Evolutionary conservation across 2,329 filamentous ascomycete species (phyloP).

Genomic region (Aspergillus puulaauensis): DNA sequence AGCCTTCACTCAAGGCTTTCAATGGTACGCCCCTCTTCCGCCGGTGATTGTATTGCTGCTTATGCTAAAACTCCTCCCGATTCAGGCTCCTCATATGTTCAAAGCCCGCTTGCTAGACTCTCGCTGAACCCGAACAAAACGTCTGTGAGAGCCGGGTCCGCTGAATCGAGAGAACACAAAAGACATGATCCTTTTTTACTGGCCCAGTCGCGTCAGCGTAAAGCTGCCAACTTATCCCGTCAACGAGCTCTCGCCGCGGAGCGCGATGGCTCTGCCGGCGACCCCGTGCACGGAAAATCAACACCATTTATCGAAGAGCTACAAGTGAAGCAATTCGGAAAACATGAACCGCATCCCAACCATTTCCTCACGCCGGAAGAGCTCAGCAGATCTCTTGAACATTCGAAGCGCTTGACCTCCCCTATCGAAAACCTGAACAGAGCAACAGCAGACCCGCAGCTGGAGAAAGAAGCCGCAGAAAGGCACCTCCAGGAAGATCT

Average conservation of each 20-base stretch:
- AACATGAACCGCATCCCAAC: constrained; percentile 59
- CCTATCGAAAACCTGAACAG: constrained; percentile 33
- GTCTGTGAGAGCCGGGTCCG: constrained; percentile 64
- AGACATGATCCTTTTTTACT: constrained; percentile 79
- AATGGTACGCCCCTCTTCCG: constrained; percentile 52
- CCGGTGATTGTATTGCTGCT: constrained; percentile 15
- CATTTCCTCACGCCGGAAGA: constrained; percentile 70
- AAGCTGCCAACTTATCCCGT: constrained; percentile 76
- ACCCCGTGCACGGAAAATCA: constrained; percentile 73
- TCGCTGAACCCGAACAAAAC: constrained; percentile 51
- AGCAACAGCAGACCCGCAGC: constrained; percentile 37
- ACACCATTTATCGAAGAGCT: constrained; percentile 71
- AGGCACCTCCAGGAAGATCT: constrained; percentile 58
- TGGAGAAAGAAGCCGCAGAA: constrained; percentile 36
- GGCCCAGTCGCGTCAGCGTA: constrained; percentile 78
- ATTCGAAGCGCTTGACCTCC: constrained; percentile 64
- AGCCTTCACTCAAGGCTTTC: constrained; percentile 60
- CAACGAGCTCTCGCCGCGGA: constrained; percentile 67
- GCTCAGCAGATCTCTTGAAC: constrained; percentile 64
- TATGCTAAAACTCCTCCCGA: constrained; percentile 1
- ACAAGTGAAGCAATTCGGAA: constrained; percentile 20
- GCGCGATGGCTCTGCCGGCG: constrained; percentile 66
- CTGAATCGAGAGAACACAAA: constrained; percentile 63
- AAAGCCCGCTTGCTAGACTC: constrained; percentile 51
- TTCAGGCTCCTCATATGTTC: constrained; percentile 30